Evolutionary conservation across 345 rosid genomes (phyloP), one percentile per base, ranked within the genome.

Genomic region (Salix dunnii): DNA sequence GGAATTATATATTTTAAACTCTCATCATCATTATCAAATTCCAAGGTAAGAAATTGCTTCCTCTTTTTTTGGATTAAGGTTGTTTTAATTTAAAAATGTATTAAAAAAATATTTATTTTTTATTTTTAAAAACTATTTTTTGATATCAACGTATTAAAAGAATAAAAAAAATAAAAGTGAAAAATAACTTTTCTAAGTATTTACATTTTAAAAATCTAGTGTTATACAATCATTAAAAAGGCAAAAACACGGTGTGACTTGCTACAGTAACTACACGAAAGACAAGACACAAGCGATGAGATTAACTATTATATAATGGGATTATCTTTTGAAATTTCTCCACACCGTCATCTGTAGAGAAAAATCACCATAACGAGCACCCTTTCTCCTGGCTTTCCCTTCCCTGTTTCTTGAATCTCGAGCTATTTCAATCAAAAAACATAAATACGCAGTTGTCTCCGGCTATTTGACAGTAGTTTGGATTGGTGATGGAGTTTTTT

Each of bases 401-500:
- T 36, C 8, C n/a, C 20, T 51, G 7, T 51, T 51, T 18, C 46
- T 42, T 42, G 46, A 42, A 42, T 20, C 58, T 18, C 20, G 58
- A 51, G 58, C 58, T 49, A 27, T 51, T 42, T n/a, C 62, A n/a
- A 25, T 1, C n/a, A 58, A 23, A 1, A 23, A 58, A 25, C 62
- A 58, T 28, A 27, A n/a, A 25, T 11, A 58, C 62, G 28, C 0
- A 4, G 14, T 58, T 23, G 28, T 58, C 62, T 58, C 58, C 20
- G n/a, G 58, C 58, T 20, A 20, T 6, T 51, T 51, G 20, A 51
- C 9, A 20, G 58, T 4, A 17, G 18, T 48, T 23, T 30, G 13
- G 21, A 27, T 25, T 67, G 49, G 12, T 42, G 20, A 94, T 94
- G 99, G 99, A 96, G 81, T 20, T 91, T 7, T 90, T 96, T 76